These are phyloP conservation scores for Lentinula detonsa DNA, from an alignment of 768 basidiomycete species.

Conservation along the genomic window DNA sequence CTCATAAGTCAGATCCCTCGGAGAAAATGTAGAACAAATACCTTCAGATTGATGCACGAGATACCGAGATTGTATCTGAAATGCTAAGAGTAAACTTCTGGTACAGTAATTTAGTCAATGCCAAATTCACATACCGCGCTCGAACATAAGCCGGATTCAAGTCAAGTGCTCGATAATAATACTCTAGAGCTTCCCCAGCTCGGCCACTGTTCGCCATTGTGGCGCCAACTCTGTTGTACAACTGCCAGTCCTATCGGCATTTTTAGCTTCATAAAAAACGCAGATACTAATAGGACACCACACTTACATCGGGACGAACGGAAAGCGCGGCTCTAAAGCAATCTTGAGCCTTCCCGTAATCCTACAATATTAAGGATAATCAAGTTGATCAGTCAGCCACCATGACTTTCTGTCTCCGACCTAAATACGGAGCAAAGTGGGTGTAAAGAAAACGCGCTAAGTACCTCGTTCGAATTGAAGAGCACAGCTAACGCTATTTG, in stretches of 20 bases:
- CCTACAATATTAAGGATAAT: slow-evolving; percentile 36
- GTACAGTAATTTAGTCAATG: background rate
- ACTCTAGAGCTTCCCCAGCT: slow-evolving; percentile 76
- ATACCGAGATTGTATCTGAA: slow-evolving; percentile 89
- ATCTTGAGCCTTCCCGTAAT: slow-evolving; percentile 88
- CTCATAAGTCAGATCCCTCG: background rate
- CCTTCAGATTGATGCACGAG: slow-evolving; percentile 81
- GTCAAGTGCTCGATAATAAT: slow-evolving; percentile 82
- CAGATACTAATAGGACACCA: background rate
- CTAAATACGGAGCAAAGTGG: slow-evolving; percentile 7
- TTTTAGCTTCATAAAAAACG: slow-evolving; percentile 7
- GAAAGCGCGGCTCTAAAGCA: slow-evolving; percentile 89
- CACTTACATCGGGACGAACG: slow-evolving; percentile 75
- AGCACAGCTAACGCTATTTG: slow-evolving; percentile 93
- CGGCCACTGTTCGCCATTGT: slow-evolving; percentile 87
- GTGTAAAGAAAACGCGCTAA: too few species aligned
- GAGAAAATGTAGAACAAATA: slow-evolving; percentile 27
- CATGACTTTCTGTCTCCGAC: background rate
- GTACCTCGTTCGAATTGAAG: slow-evolving; percentile 86
- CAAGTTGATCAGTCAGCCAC: background rate
- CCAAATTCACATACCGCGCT: slow-evolving; percentile 51
- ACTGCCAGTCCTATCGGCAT: slow-evolving; percentile 68
- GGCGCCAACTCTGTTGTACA: slow-evolving; percentile 93
- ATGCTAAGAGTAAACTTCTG: background rate
- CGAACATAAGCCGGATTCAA: slow-evolving; percentile 88